These are phyloP conservation scores for Podospora anserina DNA, from an alignment of 495 filamentous ascomycete genomes.

Conservation along the genomic window DNA sequence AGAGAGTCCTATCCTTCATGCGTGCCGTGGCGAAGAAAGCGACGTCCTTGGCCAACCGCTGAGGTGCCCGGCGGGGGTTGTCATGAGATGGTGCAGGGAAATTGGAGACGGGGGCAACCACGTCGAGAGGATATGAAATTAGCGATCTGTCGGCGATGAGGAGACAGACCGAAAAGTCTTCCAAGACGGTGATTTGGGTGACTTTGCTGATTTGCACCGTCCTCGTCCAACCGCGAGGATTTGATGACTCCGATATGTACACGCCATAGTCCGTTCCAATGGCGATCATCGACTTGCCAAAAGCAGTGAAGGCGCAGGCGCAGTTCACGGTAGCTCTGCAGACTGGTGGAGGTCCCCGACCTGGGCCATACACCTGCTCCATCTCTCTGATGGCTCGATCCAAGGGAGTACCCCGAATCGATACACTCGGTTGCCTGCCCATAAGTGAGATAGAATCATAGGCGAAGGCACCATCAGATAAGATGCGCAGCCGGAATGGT, in stretches of 20 bases:
- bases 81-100: conserved; percentile 59
- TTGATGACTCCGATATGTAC: conserved; percentile 76
- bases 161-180: conserved; percentile 90
- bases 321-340: conserved; percentile 87
- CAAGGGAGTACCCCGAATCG: conserved; percentile 83
- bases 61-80: conserved; percentile 70
- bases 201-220: conserved; percentile 71
- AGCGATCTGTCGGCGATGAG: conserved; percentile 87
- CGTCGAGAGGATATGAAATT: conserved; percentile 91
- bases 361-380: conserved; percentile 67
- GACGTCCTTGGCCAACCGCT: conserved; percentile 90
- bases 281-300: conserved; percentile 83
- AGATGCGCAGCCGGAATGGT: conserved; percentile 86
- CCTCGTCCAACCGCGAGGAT: conserved; percentile 86
- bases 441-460: conserved; percentile 62
- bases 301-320: conserved; percentile 80
- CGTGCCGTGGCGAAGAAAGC: conserved; percentile 91
- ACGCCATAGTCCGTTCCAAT: conserved; percentile 95
- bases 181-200: conserved; percentile 89
- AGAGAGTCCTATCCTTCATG: conserved; percentile 92
- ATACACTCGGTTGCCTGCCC: conserved; percentile 44
- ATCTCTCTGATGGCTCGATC: conserved; percentile 88
- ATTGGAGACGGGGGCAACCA: conserved; percentile 72
- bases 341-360: conserved; percentile 65
- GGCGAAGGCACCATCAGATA: conserved; percentile 88